These are phyloP conservation scores for Auriculariales sp. DNA, from an alignment of 768 basidiomycete species.

Conservation along the genomic window DNA sequence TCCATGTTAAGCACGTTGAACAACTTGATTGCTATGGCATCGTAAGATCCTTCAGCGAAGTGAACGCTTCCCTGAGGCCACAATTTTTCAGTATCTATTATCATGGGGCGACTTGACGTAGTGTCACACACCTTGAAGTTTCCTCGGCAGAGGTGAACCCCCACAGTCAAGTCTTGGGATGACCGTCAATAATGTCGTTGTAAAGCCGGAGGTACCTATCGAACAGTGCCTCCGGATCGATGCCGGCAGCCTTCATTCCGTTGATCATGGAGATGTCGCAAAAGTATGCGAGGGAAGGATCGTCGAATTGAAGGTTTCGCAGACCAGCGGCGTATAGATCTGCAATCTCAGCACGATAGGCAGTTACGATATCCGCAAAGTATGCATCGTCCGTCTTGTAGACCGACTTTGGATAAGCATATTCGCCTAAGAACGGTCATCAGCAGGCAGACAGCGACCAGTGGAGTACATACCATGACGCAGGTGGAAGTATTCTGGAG, in stretches of 20 bases:
- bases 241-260: slow-evolving; percentile 42
- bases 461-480: slow-evolving; percentile 51
- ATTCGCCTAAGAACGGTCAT: slow-evolving; percentile 9
- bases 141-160: slow-evolving; percentile 47
- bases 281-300: slow-evolving; percentile 42
- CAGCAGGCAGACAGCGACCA: slow-evolving; percentile 15
- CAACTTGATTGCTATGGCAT: slow-evolving; percentile 19
- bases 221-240: slow-evolving; percentile 49
- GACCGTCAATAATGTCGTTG: slow-evolving; percentile 22
- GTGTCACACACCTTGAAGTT: slow-evolving; percentile 9
- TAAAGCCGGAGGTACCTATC: slow-evolving; percentile 53
- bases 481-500: slow-evolving; percentile 60
- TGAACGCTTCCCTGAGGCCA: slow-evolving; percentile 21
- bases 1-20: slow-evolving; percentile 49
- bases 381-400: slow-evolving; percentile 46
- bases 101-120: not conserved
- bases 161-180: slow-evolving; percentile 40
- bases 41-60: slow-evolving; percentile 32
- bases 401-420: slow-evolving; percentile 23
- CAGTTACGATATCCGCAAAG: slow-evolving; percentile 32
- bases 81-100: not conserved
- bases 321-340: slow-evolving; percentile 30
- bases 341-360: slow-evolving; percentile 30
- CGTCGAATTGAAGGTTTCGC: slow-evolving; percentile 30
- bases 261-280: slow-evolving; percentile 41